A percentile compares a stretch with the other conserved stretches of the same genome.
Conservation (phyloP, 495 filamentous ascomycete genomes). For the Tuber magnatum region DNA sequence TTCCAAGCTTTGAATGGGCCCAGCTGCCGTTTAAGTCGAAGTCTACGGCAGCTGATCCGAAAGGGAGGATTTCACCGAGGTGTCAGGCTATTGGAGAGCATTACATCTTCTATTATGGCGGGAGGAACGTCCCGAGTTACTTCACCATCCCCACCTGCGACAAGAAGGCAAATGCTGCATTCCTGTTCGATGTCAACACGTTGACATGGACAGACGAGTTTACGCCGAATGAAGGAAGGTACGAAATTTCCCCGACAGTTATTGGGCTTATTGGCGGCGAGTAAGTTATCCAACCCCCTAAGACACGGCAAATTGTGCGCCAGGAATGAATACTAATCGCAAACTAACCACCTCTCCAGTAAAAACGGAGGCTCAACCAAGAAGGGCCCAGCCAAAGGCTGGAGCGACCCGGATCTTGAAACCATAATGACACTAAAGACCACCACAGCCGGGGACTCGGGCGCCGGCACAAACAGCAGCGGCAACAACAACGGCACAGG, state of each 20-base stretch:
- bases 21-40: slow-evolving; percentile 7
- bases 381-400: not conserved
- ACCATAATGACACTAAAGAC: not conserved
- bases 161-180: slow-evolving; percentile 5
- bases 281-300: not conserved
- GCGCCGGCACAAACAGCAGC: not conserved
- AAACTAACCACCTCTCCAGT: not conserved
- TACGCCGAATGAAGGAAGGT: not conserved
- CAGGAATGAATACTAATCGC: not conserved
- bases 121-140: slow-evolving; percentile 10
- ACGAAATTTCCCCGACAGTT: not conserved
- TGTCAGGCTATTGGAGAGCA: slow-evolving; percentile 14
- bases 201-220: slow-evolving; percentile 12
- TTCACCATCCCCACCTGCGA: slow-evolving; percentile 10
- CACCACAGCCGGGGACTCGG: not conserved
- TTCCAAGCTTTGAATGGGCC: slow-evolving; percentile 19
- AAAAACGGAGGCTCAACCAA: not conserved
- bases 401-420: not conserved
- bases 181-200: slow-evolving; percentile 18
- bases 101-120: slow-evolving; percentile 19
- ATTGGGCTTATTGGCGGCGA: not conserved
- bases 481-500: not conserved
- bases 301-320: not conserved
- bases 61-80: slow-evolving; percentile 1
- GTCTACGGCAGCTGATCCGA: not conserved